A percentile compares a stretch with the other conserved stretches of the same genome.
phyloP scores from a whole-genome alignment of 495 filamentous ascomycete genomes.

The Talaromyces stipitatus region DNA sequence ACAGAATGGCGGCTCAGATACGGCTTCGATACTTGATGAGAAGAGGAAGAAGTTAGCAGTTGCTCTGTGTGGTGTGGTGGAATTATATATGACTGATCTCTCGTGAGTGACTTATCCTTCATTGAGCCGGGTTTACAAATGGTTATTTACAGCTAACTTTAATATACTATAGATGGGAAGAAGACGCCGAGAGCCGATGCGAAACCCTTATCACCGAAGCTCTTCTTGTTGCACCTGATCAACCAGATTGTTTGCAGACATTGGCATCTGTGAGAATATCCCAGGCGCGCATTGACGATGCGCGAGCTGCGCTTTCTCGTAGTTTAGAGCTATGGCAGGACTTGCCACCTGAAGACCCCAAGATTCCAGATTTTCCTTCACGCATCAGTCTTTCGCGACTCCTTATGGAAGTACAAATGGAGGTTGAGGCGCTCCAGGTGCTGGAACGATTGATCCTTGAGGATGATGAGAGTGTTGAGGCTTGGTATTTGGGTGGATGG shows the following conservation, averaged over 20 bases:
- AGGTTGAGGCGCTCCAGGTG: constrained; percentile 75
- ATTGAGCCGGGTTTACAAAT: too few species aligned
- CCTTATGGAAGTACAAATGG: constrained; percentile 83
- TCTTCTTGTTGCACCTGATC: constrained; percentile 62
- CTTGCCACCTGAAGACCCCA: constrained; percentile 51
- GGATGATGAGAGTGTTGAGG: constrained; percentile 89
- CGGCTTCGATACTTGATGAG: constrained; percentile 45
- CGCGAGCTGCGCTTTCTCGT: constrained; percentile 62
- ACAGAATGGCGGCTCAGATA: constrained; percentile 27
- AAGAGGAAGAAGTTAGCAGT: constrained; percentile 73
- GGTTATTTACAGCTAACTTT: background rate
- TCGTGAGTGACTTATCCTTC: constrained; percentile 31
- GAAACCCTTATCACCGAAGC: constrained; percentile 84
- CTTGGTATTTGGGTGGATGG: constrained; percentile 96
- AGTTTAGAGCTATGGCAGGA: constrained; percentile 77
- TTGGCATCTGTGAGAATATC: constrained; percentile 90
- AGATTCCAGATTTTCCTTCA: constrained; percentile 73
- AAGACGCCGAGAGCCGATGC: constrained; percentile 77
- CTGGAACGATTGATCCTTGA: constrained; percentile 75
- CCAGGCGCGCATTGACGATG: constrained; percentile 69
- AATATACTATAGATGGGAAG: constrained; percentile 58
- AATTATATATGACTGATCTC: constrained; percentile 98
- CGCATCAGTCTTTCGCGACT: constrained; percentile 77
- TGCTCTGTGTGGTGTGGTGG: constrained; percentile 80
- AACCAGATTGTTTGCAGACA: constrained; percentile 82